Base-by-base conservation (phyloP, 495 filamentous ascomycete species). In the Xylaria sp. region DNA sequence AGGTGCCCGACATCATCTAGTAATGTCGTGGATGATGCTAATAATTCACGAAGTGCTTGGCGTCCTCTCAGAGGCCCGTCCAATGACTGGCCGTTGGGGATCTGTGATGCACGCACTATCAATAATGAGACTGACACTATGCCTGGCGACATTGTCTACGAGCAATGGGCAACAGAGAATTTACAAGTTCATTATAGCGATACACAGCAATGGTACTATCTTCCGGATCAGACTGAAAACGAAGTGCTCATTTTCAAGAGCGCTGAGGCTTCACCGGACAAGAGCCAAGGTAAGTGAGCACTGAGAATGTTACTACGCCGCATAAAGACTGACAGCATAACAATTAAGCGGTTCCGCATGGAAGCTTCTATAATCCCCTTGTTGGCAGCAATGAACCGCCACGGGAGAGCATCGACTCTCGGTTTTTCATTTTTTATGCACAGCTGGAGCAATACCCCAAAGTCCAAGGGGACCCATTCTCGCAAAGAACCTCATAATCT, bases 341-440 rank as follows among this genome's bases (percentile, higher is more conserved):
- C 53, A 58, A 58, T 58, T n/a, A 6, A 58, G 53, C 21, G n/a
- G 29, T 33, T 24, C 53, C 53, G 29, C 53, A 58, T 33, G 53
- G 21, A 5, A 58, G 53, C 53, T 58, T 58, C 19, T 7, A 58
- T 17, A 58, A 58, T 17, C 53, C 53, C n/a, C 53, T 58, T n/a
- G 53, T 58, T 24, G 29, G 19, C n/a, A n/a, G 29, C n/a, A 33
- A n/a, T 33, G 53, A 58, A n/a, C 53, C 53, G 53, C 53, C 53
- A 33, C 53, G 88, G 91, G 61, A 92, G 82, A 17, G 87, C 82
- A 52, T 91, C 89, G 24, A 92, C 86, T 2, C 92, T 88, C 12
- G 86, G 29, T 58, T 7, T 17, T n/a, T 58, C 6, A 17, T 88
- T 44, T 85, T 83, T 75, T 91, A 94, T 61, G 7, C 69, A 19